Percentiles rank a stretch among this genome's conserved stretches.
Evolutionary conservation across 225 moss, liverwort and hornwort species (phyloP).

Genomic region (Marchantia paleacea): DNA sequence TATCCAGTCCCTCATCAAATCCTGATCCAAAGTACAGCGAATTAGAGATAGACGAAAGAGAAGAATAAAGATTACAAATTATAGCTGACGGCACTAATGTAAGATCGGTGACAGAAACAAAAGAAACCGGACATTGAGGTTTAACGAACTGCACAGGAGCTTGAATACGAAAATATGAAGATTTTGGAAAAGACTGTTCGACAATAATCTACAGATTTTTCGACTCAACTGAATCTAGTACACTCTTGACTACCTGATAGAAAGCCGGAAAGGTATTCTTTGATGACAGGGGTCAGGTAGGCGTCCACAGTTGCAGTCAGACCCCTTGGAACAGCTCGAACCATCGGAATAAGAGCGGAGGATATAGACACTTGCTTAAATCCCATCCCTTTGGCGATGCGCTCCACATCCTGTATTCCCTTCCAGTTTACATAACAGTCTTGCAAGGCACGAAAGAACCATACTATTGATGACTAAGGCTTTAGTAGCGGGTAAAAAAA

Average conservation of each 20-base stretch:
- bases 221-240: neutral
- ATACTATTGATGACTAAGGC: neutral
- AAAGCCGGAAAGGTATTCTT: constrained; percentile 76
- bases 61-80: neutral
- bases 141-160: neutral
- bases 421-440: neutral
- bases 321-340: constrained; percentile 93
- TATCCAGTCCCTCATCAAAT: constrained; percentile 82
- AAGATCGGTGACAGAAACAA: neutral
- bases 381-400: constrained; percentile 63
- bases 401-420: constrained; percentile 57
- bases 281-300: constrained; percentile 90
- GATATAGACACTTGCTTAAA: constrained; percentile 96
- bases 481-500: too few relatives aligned
- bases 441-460: neutral
- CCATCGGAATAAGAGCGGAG: constrained; percentile 90
- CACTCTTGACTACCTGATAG: constrained; percentile 52
- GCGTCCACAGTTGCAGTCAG: constrained; percentile 96
- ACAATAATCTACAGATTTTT: neutral
- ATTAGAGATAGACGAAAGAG: neutral
- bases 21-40: constrained; percentile 36
- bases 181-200: neutral
- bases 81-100: neutral
- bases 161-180: neutral
- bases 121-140: neutral